Percentiles rank a stretch among this genome's conserved stretches.
Conservation (phyloP, 192 early-diverging fungal genomes). For the Entrophospora sp. region DNA sequence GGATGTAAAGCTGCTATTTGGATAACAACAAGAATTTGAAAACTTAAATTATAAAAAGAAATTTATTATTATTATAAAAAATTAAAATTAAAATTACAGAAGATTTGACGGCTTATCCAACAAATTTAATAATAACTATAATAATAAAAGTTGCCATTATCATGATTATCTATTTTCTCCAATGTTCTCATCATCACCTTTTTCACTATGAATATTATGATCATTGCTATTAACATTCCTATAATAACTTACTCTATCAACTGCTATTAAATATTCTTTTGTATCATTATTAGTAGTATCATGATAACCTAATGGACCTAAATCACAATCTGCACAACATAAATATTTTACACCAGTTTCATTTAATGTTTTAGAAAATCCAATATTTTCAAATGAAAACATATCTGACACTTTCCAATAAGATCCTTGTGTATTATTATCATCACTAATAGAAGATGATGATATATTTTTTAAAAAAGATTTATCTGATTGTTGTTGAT, state of each 20-base stretch:
- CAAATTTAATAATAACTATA: too few species aligned
- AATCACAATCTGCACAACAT: conserved; percentile 69
- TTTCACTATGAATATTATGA: too few species aligned
- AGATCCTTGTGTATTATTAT: conserved; percentile 20
- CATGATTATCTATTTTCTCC: too few species aligned
- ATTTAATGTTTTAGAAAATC: conserved; percentile 51
- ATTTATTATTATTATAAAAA: too few species aligned
- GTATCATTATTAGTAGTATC: conserved; percentile 30
- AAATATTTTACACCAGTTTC: conserved; percentile 51
- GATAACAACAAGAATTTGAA: conserved; percentile 76
- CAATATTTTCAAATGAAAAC: conserved; percentile 74
- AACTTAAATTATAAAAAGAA: too few species aligned
- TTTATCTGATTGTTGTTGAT: not conserved
- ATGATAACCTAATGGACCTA: conserved; percentile 63
- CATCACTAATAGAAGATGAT: not conserved
- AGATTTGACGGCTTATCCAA: too few species aligned
- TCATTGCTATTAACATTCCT: too few species aligned
- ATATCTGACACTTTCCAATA: conserved; percentile 56
- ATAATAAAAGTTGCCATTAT: too few species aligned
- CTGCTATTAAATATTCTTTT: conserved; percentile 53
- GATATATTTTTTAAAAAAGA: not conserved
- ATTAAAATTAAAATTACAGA: too few species aligned
- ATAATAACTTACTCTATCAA: conserved; percentile 55
- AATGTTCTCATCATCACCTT: too few species aligned
- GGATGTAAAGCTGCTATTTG: conserved; percentile 92